phyloP scores from a whole-genome alignment of 805 yeast genomes.

The Kodamaea kaohsiungensis region DNA sequence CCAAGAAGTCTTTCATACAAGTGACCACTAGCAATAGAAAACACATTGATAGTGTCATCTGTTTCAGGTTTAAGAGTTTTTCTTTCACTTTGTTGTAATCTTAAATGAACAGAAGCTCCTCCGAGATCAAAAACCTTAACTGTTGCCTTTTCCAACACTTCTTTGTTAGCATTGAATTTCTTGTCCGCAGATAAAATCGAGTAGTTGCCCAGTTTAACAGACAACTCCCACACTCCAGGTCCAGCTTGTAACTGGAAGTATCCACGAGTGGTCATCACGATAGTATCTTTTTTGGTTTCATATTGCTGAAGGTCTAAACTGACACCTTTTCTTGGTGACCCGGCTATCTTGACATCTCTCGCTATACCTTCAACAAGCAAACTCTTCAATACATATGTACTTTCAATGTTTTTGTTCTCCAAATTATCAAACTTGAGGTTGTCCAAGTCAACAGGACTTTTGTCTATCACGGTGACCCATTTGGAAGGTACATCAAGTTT shows the following conservation, averaged over 20 bases:
- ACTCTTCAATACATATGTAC: slow-evolving; percentile 50
- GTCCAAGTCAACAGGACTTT: slow-evolving; percentile 57
- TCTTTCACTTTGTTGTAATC: slow-evolving; percentile 37
- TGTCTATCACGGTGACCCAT: slow-evolving; percentile 64
- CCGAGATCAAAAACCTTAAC: slow-evolving; percentile 7
- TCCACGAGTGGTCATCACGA: slow-evolving; percentile 78
- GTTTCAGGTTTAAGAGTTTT: slow-evolving; percentile 14
- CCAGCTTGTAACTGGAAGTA: slow-evolving; percentile 75
- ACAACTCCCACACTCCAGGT: slow-evolving; percentile 71
- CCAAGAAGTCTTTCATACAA: slow-evolving; percentile 70
- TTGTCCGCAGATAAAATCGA: slow-evolving; percentile 39
- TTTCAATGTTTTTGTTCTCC: slow-evolving; percentile 39
- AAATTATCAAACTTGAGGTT: slow-evolving; percentile 50
- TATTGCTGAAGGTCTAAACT: slow-evolving; percentile 38
- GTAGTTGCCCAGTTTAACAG: slow-evolving; percentile 39
- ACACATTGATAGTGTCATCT: slow-evolving; percentile 55
- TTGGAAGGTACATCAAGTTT: slow-evolving; percentile 62
- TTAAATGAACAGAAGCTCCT: slow-evolving; percentile 40
- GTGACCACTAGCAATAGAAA: slow-evolving; percentile 82
- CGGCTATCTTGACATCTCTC: slow-evolving; percentile 38
- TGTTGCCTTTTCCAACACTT: slow-evolving; percentile 11
- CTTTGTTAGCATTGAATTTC: slow-evolving; percentile 36
- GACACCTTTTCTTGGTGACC: slow-evolving; percentile 51
- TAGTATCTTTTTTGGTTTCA: slow-evolving; percentile 49
- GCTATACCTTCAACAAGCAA: slow-evolving; percentile 75